phyloP scores from a whole-genome alignment of 1,139 yeast species.

The Geotrichum aggregatum region DNA sequence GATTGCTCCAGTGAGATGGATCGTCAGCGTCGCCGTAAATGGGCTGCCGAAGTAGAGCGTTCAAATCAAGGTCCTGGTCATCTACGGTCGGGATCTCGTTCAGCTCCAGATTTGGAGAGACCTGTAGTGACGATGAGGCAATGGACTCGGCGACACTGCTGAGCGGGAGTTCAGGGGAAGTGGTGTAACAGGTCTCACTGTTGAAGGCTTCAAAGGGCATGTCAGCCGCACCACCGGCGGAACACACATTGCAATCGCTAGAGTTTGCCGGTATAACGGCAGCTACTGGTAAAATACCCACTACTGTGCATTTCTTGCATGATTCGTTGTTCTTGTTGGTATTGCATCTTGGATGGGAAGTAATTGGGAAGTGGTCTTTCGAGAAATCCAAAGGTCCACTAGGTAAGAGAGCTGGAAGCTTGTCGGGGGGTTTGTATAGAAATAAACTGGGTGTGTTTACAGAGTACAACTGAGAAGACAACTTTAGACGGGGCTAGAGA shows the following conservation, averaged over 20 bases:
- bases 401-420: not conserved
- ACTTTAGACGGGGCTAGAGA: not conserved
- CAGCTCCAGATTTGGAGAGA: not conserved
- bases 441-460: not conserved
- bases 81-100: not conserved
- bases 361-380: too few relatives aligned
- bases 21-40: not conserved
- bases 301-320: too few relatives aligned
- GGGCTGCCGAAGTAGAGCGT: not conserved
- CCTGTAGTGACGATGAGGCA: not conserved
- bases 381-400: not conserved
- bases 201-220: not conserved
- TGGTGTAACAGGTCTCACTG: not conserved
- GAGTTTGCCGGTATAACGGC: not conserved
- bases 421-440: slow-evolving; percentile 1
- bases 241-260: not conserved
- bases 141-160: not conserved
- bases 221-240: not conserved
- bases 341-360: too few relatives aligned
- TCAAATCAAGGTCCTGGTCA: not conserved
- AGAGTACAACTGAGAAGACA: not conserved
- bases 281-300: too few relatives aligned
- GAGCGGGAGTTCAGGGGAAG: slow-evolving; percentile 1
- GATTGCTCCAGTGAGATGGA: not conserved
- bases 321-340: too few relatives aligned